Conservation (phyloP, 164 flowering plant species). For the Vitis rupestris region DNA sequence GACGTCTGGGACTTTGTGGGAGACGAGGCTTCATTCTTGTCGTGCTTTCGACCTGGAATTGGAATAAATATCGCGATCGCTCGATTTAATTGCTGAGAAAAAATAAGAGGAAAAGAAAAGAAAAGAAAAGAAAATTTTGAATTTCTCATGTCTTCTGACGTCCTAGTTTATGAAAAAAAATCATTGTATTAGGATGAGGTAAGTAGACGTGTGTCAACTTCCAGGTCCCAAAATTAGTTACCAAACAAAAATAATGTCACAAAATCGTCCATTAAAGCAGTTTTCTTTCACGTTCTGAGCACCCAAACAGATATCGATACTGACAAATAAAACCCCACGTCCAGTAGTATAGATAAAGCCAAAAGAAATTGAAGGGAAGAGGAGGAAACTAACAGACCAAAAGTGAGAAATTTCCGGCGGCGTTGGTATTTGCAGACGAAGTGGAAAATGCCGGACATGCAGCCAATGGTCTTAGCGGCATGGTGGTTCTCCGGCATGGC, state of each 20-base stretch:
- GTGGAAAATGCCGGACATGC: slow-evolving; percentile 70
- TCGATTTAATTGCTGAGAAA: neutral
- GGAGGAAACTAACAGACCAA: slow-evolving; percentile 24
- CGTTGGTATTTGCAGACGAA: slow-evolving; percentile 45
- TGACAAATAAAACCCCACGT: too few species aligned
- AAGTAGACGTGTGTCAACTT: too few species aligned
- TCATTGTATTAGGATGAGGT: too few species aligned
- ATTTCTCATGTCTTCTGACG: too few species aligned
- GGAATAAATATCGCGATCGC: neutral
- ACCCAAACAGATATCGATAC: too few species aligned
- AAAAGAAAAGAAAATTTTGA: too few species aligned
- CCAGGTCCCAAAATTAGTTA: neutral
- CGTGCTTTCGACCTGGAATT: slow-evolving; percentile 29
- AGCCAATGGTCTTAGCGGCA: slow-evolving; percentile 37
- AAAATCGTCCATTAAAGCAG: too few species aligned
- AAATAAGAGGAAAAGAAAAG: neutral
- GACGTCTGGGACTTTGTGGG: neutral
- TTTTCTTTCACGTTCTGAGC: too few species aligned
- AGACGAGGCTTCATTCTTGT: slow-evolving; percentile 7
- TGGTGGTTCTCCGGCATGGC: slow-evolving; percentile 11
- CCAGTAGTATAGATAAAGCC: neutral
- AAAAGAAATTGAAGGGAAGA: neutral
- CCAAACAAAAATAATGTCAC: neutral
- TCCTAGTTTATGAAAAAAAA: too few species aligned
- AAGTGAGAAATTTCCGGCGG: slow-evolving; percentile 60